Evolutionary conservation across 179 eudicot genomes (phyloP), one percentile per base, ranked within the genome.

Genomic region (Camellia oleifera): DNA sequence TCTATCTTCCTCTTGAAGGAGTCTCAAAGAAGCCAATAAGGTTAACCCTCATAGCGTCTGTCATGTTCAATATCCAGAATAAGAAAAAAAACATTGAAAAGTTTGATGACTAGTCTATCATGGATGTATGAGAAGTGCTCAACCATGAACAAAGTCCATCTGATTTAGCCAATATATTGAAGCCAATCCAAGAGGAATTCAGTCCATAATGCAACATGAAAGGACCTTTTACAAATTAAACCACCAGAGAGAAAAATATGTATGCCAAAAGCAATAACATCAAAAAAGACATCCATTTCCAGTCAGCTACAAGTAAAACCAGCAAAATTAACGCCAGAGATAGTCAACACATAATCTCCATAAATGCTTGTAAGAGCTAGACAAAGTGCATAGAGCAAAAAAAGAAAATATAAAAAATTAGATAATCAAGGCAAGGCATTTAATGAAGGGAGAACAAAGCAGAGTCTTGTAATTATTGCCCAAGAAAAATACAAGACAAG

Each of bases 261-360:
- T 14, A 58, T 45, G 68, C 17, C 10, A 54, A 54, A 73, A 26
- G 76, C 76, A 52, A 72, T 40, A 53, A 72, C 62, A 13, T 72
- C 0, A 70, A 7, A 20, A 50, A 52, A 50, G 9, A 69, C 13
- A 72, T 13, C 12, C n/a, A 13, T 48, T 46, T 57, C 76, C 11
- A 50, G 32, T 7, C 20, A 73, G 13, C 54, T 2, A 73, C 46
- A 45, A 9, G 67, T 58, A 44, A 7, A 75, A 60, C 44, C 69
- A 76, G 70, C 57, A 14, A 60, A 18, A 40, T 6, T 17, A 23
- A 1, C 64, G 78, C 20, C 56, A 42, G 3, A 63, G 46, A 2
- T 45, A 75, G 45, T 63, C 23, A 48, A 23, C 42, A 23, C 13
- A 20, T 3, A 12, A 15, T 56, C 50, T 44, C 17, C 69, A 61